Percentiles rank a stretch among this genome's conserved stretches.
These are phyloP conservation scores for Hymenoscyphus albidus DNA, from an alignment of 2,329 filamentous ascomycete genomes.

Conservation along the genomic window DNA sequence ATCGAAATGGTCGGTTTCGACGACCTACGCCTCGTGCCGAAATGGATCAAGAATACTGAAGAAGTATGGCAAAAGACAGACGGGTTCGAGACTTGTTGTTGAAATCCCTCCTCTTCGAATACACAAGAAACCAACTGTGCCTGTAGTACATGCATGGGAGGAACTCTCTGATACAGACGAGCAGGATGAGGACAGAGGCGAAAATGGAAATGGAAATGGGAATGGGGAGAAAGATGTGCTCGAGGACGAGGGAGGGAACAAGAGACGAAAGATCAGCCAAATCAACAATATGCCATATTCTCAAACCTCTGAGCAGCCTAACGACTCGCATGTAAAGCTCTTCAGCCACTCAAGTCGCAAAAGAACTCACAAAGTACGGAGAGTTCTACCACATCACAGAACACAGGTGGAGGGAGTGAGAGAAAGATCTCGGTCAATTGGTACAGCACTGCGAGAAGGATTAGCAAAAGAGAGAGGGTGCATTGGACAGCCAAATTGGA, in stretches of 20 bases:
- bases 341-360: not conserved
- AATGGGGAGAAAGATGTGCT: not conserved
- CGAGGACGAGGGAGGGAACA: not conserved
- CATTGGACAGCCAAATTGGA: not conserved
- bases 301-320: not conserved
- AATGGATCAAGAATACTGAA: not conserved
- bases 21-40: not conserved
- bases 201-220: not conserved
- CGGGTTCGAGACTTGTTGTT: not conserved
- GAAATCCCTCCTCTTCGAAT: not conserved
- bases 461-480: not conserved
- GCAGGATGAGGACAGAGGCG: no score
- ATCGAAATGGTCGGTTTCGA: not conserved
- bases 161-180: no score
- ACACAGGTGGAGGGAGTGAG: not conserved
- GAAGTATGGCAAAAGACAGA: not conserved
- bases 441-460: not conserved
- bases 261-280: not conserved
- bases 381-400: not conserved
- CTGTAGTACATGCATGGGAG: not conserved
- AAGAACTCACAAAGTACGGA: not conserved
- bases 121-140: not conserved
- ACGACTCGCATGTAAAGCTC: not conserved
- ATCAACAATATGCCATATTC: not conserved
- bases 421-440: not conserved